Base-by-base conservation (phyloP, 208 protist species). In the Leishmania tropica region DNA sequence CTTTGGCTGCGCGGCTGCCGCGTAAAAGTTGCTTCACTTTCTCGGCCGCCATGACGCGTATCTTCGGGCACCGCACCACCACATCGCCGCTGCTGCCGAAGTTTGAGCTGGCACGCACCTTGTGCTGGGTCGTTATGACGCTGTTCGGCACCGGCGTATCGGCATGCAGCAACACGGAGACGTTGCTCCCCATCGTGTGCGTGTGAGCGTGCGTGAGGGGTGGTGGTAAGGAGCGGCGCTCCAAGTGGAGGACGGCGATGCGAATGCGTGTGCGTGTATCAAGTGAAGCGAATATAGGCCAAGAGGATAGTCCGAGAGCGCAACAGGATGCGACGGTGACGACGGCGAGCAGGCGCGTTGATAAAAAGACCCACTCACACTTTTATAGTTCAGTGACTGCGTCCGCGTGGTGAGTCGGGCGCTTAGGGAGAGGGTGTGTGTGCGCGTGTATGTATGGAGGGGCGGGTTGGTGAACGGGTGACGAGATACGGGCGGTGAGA, bases 121-220 rank as follows among this genome's bases (percentile, higher is more conserved):
- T 35, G 19, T 21, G 67, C 54, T 84, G 81, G 21, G 76, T 77
- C 11, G 68, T 0, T 11, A 80, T n/a, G 8, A 80, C 81, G 21
- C 60, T 71, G 28, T 64, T 62, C 17, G 81, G 81, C 68, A 84
- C 81, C 68, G 81, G 45, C 21, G 81, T 75, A 8, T 79, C 58
- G 68, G 65, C 42, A 7, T 84, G 58, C 19, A 84, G 68, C 37
- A 84, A n/a, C 4, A 84, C 68, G 31, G 81, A 84, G 45, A 84
- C 76, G 24, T 84, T 62, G 76, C 42, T 80, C 19, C 81, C 81
- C 81, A 84, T 84, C 45, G 35, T 68, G 28, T 76, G 37, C 35
- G 42, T 76, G 28, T 54, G 45, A 0, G 24, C 15, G 58, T 53
- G 37, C 15, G 42, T 79, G 48, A 37, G 80, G 54, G 72, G 77